Evolutionary conservation across 2,329 filamentous ascomycete genomes (phyloP), one percentile per base, ranked within the genome.

Genomic region (Nigrospora oryzae): DNA sequence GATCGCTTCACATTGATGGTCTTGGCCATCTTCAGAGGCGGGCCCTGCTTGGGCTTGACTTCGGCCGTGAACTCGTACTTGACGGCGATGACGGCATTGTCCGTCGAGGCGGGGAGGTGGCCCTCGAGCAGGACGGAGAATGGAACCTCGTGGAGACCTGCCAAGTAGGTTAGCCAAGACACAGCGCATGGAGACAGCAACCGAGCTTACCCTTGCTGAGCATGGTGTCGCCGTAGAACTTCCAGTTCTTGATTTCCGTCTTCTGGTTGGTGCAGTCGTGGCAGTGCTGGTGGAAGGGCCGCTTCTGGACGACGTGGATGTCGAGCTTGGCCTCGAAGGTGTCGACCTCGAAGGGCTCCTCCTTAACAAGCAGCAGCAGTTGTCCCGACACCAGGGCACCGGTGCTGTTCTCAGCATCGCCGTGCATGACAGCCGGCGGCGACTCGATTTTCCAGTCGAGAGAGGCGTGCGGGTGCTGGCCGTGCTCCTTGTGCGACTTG

Each of bases 111-210:
- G 3, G 91, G 90, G n/a, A 95, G 75, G 57, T 91, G 77, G 16
- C 93, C 93, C 2, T 83, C 81, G 38, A 98, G 77, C 42, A 96
- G 74, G 54, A 89, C 84, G 55, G 89, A 95, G 65, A 96, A 95
- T 40, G 93, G 91, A 61, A 90, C 94, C 38, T 80, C 74, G 63
- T 96, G 89, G 41, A 74, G 67, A 48, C 84, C 83, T 65, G 59
- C 53, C 42, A 65, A 65, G 53, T 36, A 43, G 54, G 49, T 59
- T 39, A 59, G 59, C 48, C n/a, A 30, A 28, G 23, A 7, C 23
- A 28, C 23, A 28, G 23, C 5, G 23, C 23, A 10, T 6, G 23
- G 23, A 7, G 37, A 35, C 30, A 36, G 32, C 43, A 30, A 42
- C 39, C 31, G 17, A 37, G 58, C 60, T 59, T 63, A 65, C 78